Base-by-base conservation (phyloP, 2,329 filamentous ascomycete species). In the Fusarium foetens region DNA sequence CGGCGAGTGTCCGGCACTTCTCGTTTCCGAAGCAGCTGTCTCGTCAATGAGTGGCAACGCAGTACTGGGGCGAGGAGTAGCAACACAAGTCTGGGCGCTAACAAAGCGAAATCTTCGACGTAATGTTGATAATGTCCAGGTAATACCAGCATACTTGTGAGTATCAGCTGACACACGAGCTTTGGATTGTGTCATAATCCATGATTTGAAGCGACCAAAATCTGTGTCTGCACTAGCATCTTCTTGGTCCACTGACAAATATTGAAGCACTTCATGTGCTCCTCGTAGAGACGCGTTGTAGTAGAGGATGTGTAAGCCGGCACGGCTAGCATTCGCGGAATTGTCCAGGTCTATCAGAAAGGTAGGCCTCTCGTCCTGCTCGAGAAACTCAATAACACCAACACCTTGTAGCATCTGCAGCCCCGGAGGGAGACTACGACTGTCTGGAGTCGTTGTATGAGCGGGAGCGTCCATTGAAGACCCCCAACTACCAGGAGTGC, bases 321-420 rank as follows among this genome's bases (percentile, higher is more conserved):
- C 86, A 3, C 86, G 83, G 27, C 81, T 83, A 51, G 84, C 85
- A 73, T 90, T 91, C n/a, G 82, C 79, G 3, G 84, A 80, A 75
- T 91, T 89, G 12, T 84, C 84, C 55, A 93, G 81, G 75, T 95
- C 93, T 38, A 95, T 84, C 45, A 95, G 87, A 75, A 95, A 94
- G 0, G 92, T 93, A 6, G 93, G 93, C 51, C 93, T 85, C 54
- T 92, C 89, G 78, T 96, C 93, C 72, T 92, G 88, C 77, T 95
- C 93, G 43, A 96, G 81, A 42, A 95, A 83, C 79, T 95, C 93
- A 25, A 91, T 81, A 14, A 94, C 86, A 29, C 92, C 91, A 57
- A 94, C 85, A 31, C 87, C 87, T 45, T 88, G 88, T 8, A 95
- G 84, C 55, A 89, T 82, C 57, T 89, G 86, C 48, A 89, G 71